Base-by-base conservation (phyloP, 768 basidiomycete species). In the Tephrocybe sp. region DNA sequence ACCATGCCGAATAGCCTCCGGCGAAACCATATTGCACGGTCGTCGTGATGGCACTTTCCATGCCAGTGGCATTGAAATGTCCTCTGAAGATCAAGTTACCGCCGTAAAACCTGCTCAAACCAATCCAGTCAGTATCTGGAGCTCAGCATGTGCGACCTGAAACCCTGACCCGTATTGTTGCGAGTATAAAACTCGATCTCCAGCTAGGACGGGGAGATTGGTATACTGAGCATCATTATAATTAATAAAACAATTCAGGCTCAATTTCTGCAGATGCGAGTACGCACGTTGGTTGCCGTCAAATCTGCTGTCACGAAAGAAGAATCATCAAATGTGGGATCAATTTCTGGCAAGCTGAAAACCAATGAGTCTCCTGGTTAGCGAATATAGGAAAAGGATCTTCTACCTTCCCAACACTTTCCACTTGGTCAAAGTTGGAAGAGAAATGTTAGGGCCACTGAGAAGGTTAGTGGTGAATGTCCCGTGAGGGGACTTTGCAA, bases 51-150 rank as follows among this genome's bases (percentile, higher is more conserved):
- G 69, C 76, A 0, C 71, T 78, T 61, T 81, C 80, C 32, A 64
- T 40, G 6, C 79, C 79, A 3, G 67, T 71, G 9, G 78, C 75
- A 11, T 61, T 75, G 64, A 82, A 80, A 48, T 76, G 74, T n/a
- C 75, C 80, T 11, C 79, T 71, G 67, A 74, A 80, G 34, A 81
- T 68, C 30, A 80, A 61, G 48, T 78, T 73, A 0, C 76, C 77
- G 2, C 76, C 79, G 48, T 79, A 79, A 54, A 78, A 80, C 15
- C 77, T 78, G 45, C 12, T 25, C 35, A 41, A n/a, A 37, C 34
- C 35, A 5, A 28, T 45, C 21, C 7, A 15, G 5, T 35, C 28
- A 22, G 15, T 32, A 25, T 19, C 9, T 16, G 4, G 9, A 27
- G 38, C 6, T 19, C 28, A 27, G 19, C 26, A 27, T 11, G 18